Evolutionary conservation across 495 filamentous ascomycete species (phyloP).

Genomic region (Lindgomyces ingoldianus): DNA sequence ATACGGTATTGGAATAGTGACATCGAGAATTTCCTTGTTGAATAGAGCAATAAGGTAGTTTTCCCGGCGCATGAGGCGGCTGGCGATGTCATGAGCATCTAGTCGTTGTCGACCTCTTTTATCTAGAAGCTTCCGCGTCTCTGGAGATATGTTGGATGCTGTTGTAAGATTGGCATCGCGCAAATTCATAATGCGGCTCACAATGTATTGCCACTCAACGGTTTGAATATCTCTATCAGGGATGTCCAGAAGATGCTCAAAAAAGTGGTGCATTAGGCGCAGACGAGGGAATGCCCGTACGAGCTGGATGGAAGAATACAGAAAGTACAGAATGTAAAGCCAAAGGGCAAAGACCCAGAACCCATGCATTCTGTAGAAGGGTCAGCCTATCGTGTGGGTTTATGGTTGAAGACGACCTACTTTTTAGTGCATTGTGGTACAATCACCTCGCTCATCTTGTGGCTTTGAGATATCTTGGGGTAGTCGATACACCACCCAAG

Average conservation of each 20-base stretch:
- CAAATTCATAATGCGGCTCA: constrained; percentile 81
- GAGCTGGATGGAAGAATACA: constrained; percentile 74
- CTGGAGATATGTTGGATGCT: constrained; percentile 62
- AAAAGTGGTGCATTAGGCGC: constrained; percentile 83
- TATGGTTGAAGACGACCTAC: constrained; percentile 18
- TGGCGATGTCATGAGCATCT: constrained; percentile 96
- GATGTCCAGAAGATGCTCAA: constrained; percentile 78
- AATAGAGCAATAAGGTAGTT: constrained; percentile 96
- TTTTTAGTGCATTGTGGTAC: constrained; percentile 81
- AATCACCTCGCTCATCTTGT: constrained; percentile 72
- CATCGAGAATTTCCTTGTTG: constrained; percentile 91
- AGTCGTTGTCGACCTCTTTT: constrained; percentile 91
- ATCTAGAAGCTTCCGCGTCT: constrained; percentile 68
- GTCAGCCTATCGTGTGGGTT: neutral
- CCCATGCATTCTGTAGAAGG: constrained; percentile 63
- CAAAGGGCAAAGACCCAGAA: constrained; percentile 77
- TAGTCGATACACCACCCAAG: constrained; percentile 88
- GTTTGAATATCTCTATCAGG: constrained; percentile 94
- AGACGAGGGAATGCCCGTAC: constrained; percentile 74
- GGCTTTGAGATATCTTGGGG: constrained; percentile 68
- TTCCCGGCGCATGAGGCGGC: constrained; percentile 91
- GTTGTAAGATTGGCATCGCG: constrained; percentile 86
- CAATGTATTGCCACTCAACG: constrained; percentile 92
- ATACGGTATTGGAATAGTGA: constrained; percentile 83
- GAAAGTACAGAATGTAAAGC: constrained; percentile 85